These are phyloP conservation scores for Actinomucor elegans DNA, from an alignment of 371 early-diverging fungal species.

Conservation along the genomic window DNA sequence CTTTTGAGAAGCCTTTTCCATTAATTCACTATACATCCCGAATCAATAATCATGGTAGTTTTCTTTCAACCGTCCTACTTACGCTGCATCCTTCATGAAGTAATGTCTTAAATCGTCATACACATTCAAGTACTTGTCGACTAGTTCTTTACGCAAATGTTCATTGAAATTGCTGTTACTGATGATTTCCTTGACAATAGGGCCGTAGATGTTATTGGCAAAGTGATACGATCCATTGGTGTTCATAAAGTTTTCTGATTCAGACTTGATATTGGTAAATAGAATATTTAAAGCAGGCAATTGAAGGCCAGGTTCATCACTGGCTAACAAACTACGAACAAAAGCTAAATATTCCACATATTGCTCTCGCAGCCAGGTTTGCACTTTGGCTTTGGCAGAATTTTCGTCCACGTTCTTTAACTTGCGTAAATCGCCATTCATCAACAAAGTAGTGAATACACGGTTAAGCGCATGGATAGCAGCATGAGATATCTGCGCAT, in stretches of 20 bases:
- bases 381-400: slow-evolving; percentile 58
- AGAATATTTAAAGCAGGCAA: slow-evolving; percentile 70
- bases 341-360: slow-evolving; percentile 59
- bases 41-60: too few relatives aligned
- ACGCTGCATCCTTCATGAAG: slow-evolving; percentile 71
- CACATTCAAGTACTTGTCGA: slow-evolving; percentile 70
- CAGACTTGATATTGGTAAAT: slow-evolving; percentile 63
- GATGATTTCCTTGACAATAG: slow-evolving; percentile 57
- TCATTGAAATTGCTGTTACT: slow-evolving; percentile 55
- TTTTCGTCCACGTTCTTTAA: slow-evolving; percentile 26
- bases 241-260: slow-evolving; percentile 45
- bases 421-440: slow-evolving; percentile 67
- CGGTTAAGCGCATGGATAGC: slow-evolving; percentile 73
- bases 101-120: slow-evolving; percentile 85
- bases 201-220: slow-evolving; percentile 52
- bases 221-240: slow-evolving; percentile 44
- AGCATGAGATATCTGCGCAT: slow-evolving; percentile 44
- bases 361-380: slow-evolving; percentile 73
- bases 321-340: slow-evolving; percentile 50
- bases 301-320: slow-evolving; percentile 76
- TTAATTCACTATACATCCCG: slow-evolving; percentile 29
- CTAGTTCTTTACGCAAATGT: slow-evolving; percentile 57
- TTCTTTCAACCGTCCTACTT: slow-evolving; percentile 25
- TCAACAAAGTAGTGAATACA: slow-evolving; percentile 65
- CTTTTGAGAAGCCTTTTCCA: slow-evolving; percentile 24